Evolutionary conservation across 2,329 filamentous ascomycete species (phyloP), one percentile per base, ranked within the genome.

Genomic region (Neofusicoccum cordaticola): DNA sequence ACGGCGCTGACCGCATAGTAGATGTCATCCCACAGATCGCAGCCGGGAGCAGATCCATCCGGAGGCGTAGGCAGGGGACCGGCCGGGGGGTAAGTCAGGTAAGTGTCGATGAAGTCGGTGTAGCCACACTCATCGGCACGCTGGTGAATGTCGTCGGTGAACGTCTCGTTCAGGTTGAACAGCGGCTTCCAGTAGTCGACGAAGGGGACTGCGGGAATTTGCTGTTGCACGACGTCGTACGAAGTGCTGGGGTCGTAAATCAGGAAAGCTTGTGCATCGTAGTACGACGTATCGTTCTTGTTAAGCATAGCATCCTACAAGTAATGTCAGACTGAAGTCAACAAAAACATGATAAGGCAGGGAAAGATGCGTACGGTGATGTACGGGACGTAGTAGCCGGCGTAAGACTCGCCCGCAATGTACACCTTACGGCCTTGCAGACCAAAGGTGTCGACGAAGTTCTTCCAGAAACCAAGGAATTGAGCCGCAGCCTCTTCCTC

Each of bases 391-490:
- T 86, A 86, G 67, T 74, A 76, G 15, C 90, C 88, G 17, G 63
- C 63, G 0, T 51, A 66, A 0, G 84, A 88, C 74, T 91, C 90
- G 6, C 90, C 91, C 0, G 89, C 84, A 65, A 95, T 85, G 74
- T 90, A 94, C 9, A 92, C 83, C 68, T 90, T 90, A 70, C 84
- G 86, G 12, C 84, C 83, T 19, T 90, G 82, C 74, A 92, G 79
- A 12, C 77, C 80, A 69, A 93, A 93, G 0, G 87, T 87, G 39
- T 90, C 81, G 65, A 92, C 78, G 69, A 92, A 93, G 78, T 92
- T 92, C 78, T 89, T 88, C 83, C 88, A 93, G 78, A 92, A 95
- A 57, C 89, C 89, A 15, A 90, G 80, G 73, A 94, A 92, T 69
- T 93, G 85, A n/a, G 79, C 76, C 0, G 89, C 89, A 1, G 90